Evolutionary conservation across 2,329 filamentous ascomycete genomes (phyloP), one percentile per base, ranked within the genome.

Genomic region (Fusarium staphyleae): DNA sequence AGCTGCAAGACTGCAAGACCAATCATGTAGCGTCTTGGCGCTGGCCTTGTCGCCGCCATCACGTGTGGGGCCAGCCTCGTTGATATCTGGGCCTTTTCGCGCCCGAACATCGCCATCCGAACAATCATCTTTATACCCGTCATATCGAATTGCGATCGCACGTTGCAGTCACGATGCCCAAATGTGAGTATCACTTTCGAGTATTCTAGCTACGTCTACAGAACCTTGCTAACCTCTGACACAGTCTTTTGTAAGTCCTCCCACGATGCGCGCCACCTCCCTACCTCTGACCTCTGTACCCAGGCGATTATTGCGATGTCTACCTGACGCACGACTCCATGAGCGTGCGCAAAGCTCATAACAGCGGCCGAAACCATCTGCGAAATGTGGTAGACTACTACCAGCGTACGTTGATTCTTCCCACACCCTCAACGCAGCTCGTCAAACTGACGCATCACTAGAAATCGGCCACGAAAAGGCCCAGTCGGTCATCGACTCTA

Each of bases 301-400:
- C 33, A 77, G 76, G 93, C 83, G 95, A 99, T 76, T 99, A 99
- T 78, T 99, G 95, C 85, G 95, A 99, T 89, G 95, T 99, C 76
- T 99, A 99, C 84, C 89, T 99, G 68, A 99, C 95, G 66, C 95
- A 99, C 84, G 95, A 99, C 83, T 96, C 92, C 37, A 98, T 98
- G 93, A 96, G 92, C 78, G 95, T 99, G 77, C 93, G 95, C 69
- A 98, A 98, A 80, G 95, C 95, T 42, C 95, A 99, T 78, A 99
- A 99, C 81, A 89, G 87, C 73, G 95, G 95, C 59, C 87, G 93
- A 69, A 99, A 99, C 79, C 95, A 99, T 73, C 79, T 99, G 60
- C 90, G 95, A 70, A 99, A 99, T 75, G 95, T 99, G 24, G 89
- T 97, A 68, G 93, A 97, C 73, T 99, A 99, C 79, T 99, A 99